Conservation (phyloP, 78 protist genomes). For the Goniomonas avonlea region DNA sequence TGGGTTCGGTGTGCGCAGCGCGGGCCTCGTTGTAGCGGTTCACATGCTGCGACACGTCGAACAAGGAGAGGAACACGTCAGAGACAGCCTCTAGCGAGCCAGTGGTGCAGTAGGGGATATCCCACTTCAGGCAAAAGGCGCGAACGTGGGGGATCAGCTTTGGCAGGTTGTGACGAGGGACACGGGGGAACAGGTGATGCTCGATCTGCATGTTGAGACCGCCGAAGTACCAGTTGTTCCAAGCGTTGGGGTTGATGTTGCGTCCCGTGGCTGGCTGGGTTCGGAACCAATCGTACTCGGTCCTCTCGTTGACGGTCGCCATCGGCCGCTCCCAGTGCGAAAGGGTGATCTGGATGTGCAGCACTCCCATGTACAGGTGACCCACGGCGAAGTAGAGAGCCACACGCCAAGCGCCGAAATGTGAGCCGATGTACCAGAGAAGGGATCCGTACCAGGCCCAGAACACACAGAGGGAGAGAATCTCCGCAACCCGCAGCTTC, state of each 20-base stretch:
- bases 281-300: neutral
- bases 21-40: no score
- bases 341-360: neutral
- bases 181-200: no score
- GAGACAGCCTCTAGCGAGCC: neutral
- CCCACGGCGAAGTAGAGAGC: neutral
- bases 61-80: neutral
- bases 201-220: no score
- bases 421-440: neutral
- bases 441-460: neutral
- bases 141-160: neutral
- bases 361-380: neutral
- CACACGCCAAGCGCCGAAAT: neutral
- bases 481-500: neutral
- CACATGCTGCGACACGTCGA: no score
- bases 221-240: no score
- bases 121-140: neutral
- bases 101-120: neutral
- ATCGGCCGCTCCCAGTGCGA: neutral
- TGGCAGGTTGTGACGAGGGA: no score
- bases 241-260: neutral
- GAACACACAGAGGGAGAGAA: neutral
- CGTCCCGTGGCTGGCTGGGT: neutral
- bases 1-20: no score
- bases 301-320: neutral